Evolutionary conservation across 176 grass and related monocot species (phyloP).

Genomic region (Avena atlantica): DNA sequence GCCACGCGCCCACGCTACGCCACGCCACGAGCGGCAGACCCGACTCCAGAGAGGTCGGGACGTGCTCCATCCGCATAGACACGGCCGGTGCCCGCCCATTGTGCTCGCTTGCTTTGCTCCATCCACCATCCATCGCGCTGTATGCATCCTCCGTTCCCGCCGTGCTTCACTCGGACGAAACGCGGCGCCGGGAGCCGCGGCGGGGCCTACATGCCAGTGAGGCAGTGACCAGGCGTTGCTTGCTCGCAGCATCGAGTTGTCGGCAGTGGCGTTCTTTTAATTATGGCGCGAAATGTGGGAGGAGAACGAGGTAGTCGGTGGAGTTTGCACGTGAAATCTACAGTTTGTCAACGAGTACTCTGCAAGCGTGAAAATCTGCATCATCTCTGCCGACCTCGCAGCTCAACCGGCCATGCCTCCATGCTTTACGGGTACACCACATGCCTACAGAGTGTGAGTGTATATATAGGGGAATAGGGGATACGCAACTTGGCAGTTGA

Average conservation of each 20-base stretch:
- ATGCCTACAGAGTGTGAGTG: no score
- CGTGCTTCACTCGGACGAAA: constrained; percentile 34
- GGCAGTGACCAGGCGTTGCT: background rate
- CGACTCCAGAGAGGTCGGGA: background rate
- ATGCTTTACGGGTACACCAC: constrained; percentile 12
- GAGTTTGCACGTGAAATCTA: background rate
- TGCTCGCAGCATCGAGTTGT: background rate
- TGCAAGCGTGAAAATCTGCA: no score
- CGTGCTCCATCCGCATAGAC: background rate
- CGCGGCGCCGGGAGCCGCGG: background rate
- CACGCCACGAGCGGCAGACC: background rate
- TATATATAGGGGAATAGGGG: background rate
- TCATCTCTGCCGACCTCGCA: background rate
- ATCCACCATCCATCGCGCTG: background rate
- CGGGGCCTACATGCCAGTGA: background rate
- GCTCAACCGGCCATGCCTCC: background rate
- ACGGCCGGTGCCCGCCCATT: background rate
- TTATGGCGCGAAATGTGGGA: constrained; percentile 1
- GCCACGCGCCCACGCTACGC: background rate
- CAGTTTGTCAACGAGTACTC: background rate
- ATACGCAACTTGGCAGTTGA: background rate
- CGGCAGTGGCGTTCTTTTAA: background rate
- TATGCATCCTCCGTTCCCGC: background rate
- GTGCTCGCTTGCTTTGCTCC: background rate
- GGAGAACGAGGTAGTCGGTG: constrained; percentile 39